Base-by-base conservation (phyloP, 768 basidiomycete species). In the Piloderma croceum region DNA sequence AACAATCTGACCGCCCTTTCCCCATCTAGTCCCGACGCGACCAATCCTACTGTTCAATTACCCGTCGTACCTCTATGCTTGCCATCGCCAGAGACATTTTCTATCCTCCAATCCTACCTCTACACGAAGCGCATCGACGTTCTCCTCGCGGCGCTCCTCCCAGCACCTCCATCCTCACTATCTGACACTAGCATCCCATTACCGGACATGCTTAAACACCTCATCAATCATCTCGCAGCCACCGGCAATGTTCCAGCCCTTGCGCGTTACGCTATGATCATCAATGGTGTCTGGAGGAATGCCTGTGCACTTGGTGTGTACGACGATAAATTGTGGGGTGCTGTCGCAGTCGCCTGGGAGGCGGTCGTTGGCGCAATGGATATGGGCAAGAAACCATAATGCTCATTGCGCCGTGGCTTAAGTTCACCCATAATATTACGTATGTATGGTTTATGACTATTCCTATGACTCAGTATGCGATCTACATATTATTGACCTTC, bases 281-380 rank as follows among this genome's bases (percentile, higher is more conserved):
- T 86, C 27, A 72, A 79, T 41, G 83, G 81, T 6, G 57, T 88
- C 23, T 89, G 84, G 82, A 68, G 74, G 43, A 88, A 89, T 52
- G 74, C 72, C 3, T 79, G 77, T 44, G 73, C 74, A 17, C 67
- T 90, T n/a, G 84, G 84, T 3, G 59, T 88, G 2, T 74, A 71
- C 38, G 81, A 87, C 48, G 70, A 75, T 24, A 64, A 64, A 17
- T 61, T 89, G 32, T 90, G 84, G 84, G 68, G 70, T 18, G 69
- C 70, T n/a, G 69, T 90, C 43, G 81, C 84, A 43, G 56, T 73
- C 31, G 73, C 78, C 31, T 90, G 84, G 82, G 71, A 76, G 51
- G 66, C 81, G 25, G 59, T 85, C 11, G 61, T 83, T 13, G 70
- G 68, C 6, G 81, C 81, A 20, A 64, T 81, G 57, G 69, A 74